phyloP scores from a whole-genome alignment of 495 filamentous ascomycete species.

The Poronia punctata region DNA sequence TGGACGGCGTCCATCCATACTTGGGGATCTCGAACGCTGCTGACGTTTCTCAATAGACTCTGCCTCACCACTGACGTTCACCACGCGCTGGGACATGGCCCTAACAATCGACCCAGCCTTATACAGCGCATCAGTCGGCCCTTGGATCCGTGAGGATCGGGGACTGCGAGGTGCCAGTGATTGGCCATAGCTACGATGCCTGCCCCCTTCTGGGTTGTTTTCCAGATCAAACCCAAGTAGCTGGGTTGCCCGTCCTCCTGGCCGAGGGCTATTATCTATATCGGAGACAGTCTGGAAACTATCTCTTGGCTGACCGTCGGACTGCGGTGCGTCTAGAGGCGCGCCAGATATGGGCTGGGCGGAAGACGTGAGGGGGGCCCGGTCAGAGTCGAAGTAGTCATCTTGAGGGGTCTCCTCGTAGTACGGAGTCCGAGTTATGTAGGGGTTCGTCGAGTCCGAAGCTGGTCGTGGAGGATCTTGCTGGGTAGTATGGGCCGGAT shows the following conservation, averaged over 20 bases:
- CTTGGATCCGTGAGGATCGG: slow-evolving; percentile 48
- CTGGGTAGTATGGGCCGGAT: slow-evolving; percentile 9
- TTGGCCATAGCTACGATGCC: slow-evolving; percentile 41
- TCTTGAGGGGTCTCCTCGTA: slow-evolving; percentile 49
- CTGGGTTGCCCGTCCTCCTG: slow-evolving; percentile 33
- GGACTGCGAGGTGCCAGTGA: slow-evolving; percentile 38
- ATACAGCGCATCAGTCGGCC: slow-evolving; percentile 58
- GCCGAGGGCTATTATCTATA: slow-evolving; percentile 35
- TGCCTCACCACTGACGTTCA: slow-evolving; percentile 81
- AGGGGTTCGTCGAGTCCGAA: slow-evolving; percentile 25
- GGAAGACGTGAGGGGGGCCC: slow-evolving; percentile 53
- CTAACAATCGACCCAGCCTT: slow-evolving; percentile 88
- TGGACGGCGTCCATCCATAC: slow-evolving; percentile 29
- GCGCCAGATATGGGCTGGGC: slow-evolving; percentile 64
- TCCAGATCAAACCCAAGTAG: slow-evolving; percentile 46
- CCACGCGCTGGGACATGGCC: slow-evolving; percentile 95
- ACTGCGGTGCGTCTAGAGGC: slow-evolving; percentile 32
- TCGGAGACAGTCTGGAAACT: slow-evolving; percentile 55
- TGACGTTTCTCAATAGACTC: slow-evolving; percentile 73
- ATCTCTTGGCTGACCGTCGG: slow-evolving; percentile 52
- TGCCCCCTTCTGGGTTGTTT: slow-evolving; percentile 38
- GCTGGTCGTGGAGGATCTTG: slow-evolving; percentile 11
- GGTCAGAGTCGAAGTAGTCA: slow-evolving; percentile 63
- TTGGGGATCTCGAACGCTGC: slow-evolving; percentile 52
- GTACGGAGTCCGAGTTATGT: slow-evolving; percentile 36